Evolutionary conservation across 495 filamentous ascomycete species (phyloP).

Genomic region (Penicillium subrubescens): DNA sequence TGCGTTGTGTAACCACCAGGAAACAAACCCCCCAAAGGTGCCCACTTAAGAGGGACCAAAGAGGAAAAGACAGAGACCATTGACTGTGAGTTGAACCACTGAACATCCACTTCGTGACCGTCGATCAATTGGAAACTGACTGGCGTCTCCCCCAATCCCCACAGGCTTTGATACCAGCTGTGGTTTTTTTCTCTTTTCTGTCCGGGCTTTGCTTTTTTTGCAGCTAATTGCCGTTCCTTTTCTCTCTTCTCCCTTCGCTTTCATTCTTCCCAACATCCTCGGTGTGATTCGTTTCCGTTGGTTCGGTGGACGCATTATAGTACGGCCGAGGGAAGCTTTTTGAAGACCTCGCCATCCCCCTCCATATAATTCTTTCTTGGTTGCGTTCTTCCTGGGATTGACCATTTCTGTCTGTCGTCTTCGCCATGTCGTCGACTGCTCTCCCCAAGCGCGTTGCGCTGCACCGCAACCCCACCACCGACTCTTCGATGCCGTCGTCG

Average conservation of each 20-base stretch:
- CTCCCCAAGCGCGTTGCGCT: slow-evolving; percentile 57
- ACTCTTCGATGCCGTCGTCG: slow-evolving; percentile 64
- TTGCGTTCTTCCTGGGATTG: neutral
- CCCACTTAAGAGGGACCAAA: neutral
- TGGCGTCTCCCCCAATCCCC: neutral
- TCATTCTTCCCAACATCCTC: slow-evolving; percentile 8
- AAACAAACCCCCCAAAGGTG: neutral
- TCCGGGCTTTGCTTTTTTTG: neutral
- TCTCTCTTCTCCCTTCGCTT: neutral
- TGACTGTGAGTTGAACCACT: slow-evolving; percentile 5
- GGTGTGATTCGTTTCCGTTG: slow-evolving; percentile 9
- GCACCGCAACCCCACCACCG: slow-evolving; percentile 50
- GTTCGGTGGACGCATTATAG: slow-evolving; percentile 8
- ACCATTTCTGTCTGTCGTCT: slow-evolving; percentile 2
- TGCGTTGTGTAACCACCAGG: slow-evolving; percentile 15
- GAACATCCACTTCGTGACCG: neutral
- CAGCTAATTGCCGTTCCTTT: neutral
- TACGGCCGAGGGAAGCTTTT: neutral
- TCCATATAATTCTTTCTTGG: neutral
- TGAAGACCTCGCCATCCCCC: neutral
- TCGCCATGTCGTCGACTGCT: slow-evolving; percentile 60
- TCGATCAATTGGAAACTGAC: slow-evolving; percentile 3
- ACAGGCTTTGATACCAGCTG: neutral
- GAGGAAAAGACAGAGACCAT: neutral
- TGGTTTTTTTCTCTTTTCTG: neutral